phyloP scores from a whole-genome alignment of 345 rosid genomes.

The Eucalyptus sp. region DNA sequence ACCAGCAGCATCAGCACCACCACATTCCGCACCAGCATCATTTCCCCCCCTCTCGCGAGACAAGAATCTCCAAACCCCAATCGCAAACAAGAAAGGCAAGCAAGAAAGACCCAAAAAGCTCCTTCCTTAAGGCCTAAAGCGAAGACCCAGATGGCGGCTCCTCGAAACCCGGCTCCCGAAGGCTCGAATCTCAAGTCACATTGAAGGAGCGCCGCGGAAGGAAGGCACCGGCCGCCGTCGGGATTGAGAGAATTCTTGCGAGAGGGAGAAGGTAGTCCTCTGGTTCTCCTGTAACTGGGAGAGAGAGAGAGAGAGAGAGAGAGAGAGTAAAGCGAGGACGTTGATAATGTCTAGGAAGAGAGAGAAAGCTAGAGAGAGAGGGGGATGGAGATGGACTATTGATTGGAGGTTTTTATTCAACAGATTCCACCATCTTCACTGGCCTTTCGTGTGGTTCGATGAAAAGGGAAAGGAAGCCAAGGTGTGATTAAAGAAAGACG shows the following conservation, averaged over 20 bases:
- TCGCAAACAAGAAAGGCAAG: not conserved
- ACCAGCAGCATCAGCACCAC: conserved; percentile 53
- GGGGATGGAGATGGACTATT: not conserved
- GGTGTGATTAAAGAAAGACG: not conserved
- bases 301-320: too few relatives aligned
- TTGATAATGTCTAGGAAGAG: not conserved
- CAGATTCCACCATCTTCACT: not conserved
- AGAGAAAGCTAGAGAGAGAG: not conserved
- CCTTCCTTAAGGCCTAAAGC: not conserved
- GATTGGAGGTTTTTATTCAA: not conserved
- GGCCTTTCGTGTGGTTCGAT: not conserved
- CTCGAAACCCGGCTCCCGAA: not conserved
- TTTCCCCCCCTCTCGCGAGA: not conserved
- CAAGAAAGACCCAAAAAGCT: not conserved
- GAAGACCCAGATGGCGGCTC: not conserved
- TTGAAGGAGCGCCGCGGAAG: not conserved
- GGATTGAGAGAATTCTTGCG: not conserved
- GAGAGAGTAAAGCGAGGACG: not conserved
- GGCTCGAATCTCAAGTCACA: not conserved
- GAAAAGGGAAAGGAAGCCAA: not conserved
- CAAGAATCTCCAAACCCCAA: not conserved
- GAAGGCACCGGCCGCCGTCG: not conserved
- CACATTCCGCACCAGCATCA: conserved; percentile 53
- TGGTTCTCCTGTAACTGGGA: not conserved
- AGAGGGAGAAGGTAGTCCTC: not conserved